Percentiles rank a stretch among this genome's conserved stretches.
These are phyloP conservation scores for Zea luxurians DNA, from an alignment of 176 grass and related monocot genomes.

Conservation along the genomic window DNA sequence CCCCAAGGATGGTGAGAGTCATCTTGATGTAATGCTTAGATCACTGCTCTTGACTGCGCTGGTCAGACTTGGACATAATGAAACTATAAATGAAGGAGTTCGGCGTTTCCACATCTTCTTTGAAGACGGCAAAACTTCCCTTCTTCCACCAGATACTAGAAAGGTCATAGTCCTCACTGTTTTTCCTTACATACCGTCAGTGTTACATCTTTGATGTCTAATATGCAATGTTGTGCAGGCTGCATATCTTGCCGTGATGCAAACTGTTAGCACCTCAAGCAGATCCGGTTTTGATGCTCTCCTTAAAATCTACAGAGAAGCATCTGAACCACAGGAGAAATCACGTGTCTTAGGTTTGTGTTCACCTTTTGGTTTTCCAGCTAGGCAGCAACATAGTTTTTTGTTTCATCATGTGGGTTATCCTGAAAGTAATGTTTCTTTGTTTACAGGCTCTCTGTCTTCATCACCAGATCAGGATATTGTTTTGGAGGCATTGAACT, in stretches of 20 bases:
- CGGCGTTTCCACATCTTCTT: slow-evolving; percentile 62
- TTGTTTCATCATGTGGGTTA: slow-evolving; percentile 5
- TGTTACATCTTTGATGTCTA: slow-evolving; percentile 21
- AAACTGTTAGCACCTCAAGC: slow-evolving; percentile 50
- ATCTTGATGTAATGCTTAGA: slow-evolving; percentile 87
- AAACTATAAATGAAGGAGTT: slow-evolving; percentile 71
- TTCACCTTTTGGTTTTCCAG: not conserved
- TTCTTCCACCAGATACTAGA: slow-evolving; percentile 77
- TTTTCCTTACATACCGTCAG: slow-evolving; percentile 26
- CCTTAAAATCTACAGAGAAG: slow-evolving; percentile 76
- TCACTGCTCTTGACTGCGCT: slow-evolving; percentile 66
- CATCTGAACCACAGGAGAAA: slow-evolving; percentile 69
- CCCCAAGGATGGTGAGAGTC: slow-evolving; percentile 68
- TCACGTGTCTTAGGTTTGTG: slow-evolving; percentile 64
- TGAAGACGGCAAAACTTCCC: slow-evolving; percentile 53
- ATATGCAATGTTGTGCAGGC: slow-evolving; percentile 57
- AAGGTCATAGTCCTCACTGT: slow-evolving; percentile 38
- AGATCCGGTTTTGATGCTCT: slow-evolving; percentile 70
- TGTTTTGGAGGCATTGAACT: slow-evolving; percentile 73
- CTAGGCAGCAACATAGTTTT: not conserved
- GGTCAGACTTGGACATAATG: slow-evolving; percentile 62
- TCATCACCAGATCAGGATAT: slow-evolving; percentile 65
- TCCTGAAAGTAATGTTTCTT: slow-evolving; percentile 31
- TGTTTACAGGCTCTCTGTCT: slow-evolving; percentile 55
- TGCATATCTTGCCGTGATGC: slow-evolving; percentile 86